Conservation (phyloP, 116 monocot genomes). For the Papilionanthe hybrid region DNA sequence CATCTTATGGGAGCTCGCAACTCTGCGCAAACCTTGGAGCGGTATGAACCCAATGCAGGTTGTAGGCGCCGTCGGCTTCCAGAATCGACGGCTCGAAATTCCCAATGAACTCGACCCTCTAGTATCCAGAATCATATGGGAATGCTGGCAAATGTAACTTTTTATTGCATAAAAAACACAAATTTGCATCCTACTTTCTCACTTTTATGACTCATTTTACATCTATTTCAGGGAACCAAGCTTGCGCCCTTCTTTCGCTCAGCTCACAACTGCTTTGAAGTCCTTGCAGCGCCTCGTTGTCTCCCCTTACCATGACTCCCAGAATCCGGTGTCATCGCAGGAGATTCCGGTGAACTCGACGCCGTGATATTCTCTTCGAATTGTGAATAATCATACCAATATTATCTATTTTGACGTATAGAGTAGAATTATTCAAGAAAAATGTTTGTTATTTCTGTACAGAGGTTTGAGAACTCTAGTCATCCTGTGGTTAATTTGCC, state of each 20-base stretch:
- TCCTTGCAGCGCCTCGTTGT: constrained; percentile 66
- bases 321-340: constrained; percentile 33
- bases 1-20: constrained; percentile 97
- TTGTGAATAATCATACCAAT: not conserved
- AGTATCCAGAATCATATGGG: constrained; percentile 73
- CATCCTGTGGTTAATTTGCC: not conserved
- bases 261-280: constrained; percentile 58
- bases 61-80: constrained; percentile 97
- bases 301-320: constrained; percentile 42
- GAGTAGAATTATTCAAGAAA: not conserved
- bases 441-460: not conserved
- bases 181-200: too few species aligned
- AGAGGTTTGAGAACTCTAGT: not conserved
- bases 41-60: constrained; percentile 99
- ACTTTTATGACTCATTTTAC: not conserved
- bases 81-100: constrained; percentile 90
- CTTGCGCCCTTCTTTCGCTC: constrained; percentile 85
- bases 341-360: constrained; percentile 66
- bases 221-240: constrained; percentile 67
- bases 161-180: too few species aligned
- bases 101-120: constrained; percentile 92
- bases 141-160: constrained; percentile 91
- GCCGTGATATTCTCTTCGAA: constrained; percentile 22
- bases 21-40: constrained; percentile 91
- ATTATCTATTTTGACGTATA: not conserved